Percentiles rank a stretch among this genome's conserved stretches.
phyloP scores from a whole-genome alignment of 2,329 filamentous ascomycete species.

The Calonectria montana region DNA sequence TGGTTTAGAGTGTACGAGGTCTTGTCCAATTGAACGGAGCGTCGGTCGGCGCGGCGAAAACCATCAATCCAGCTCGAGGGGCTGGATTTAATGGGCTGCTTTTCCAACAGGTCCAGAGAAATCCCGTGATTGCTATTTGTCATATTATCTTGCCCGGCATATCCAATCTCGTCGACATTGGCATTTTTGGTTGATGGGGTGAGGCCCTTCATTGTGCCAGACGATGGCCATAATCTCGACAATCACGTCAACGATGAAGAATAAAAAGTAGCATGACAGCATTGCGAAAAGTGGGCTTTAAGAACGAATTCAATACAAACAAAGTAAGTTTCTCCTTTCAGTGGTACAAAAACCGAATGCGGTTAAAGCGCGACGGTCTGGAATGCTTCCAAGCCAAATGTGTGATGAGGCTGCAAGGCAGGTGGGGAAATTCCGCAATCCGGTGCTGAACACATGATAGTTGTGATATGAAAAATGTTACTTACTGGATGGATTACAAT shows the following conservation, averaged over 20 bases:
- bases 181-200: background rate
- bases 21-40: background rate
- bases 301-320: background rate
- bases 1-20: background rate
- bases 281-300: background rate
- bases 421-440: too few relatives aligned
- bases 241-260: background rate
- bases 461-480: too few relatives aligned
- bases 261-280: background rate
- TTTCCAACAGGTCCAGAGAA: background rate
- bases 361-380: too few relatives aligned
- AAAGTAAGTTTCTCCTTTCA: background rate
- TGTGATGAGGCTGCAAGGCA: too few relatives aligned
- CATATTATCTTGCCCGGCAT: background rate
- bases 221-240: background rate
- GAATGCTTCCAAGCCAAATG: too few relatives aligned
- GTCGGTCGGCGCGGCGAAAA: background rate
- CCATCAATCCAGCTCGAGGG: background rate
- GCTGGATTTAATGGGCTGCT: background rate
- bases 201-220: background rate
- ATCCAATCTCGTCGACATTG: background rate
- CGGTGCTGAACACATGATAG: too few relatives aligned
- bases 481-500: too few relatives aligned
- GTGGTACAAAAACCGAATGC: too few relatives aligned
- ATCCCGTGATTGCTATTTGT: background rate